Base-by-base conservation (phyloP, 176 grass and related monocot species). In the Avena insularis region DNA sequence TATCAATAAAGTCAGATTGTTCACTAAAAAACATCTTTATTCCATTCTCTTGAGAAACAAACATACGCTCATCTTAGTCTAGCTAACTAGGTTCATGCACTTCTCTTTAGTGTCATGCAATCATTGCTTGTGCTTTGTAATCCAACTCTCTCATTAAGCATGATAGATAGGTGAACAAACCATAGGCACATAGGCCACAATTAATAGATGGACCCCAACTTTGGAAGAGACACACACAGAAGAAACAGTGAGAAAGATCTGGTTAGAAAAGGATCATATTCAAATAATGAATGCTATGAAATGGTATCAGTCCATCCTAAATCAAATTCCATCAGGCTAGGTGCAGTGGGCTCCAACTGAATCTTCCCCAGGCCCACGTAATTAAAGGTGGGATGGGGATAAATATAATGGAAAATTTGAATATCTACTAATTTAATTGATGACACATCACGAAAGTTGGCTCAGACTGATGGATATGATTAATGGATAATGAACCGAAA, bases 381-480 rank as follows among this genome's bases (percentile, higher is more conserved):
- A 40, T 83, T 61, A 62, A 84, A 84, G 55, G 21, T 3, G 5
- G 15, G 40, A 75, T 84, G 36, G 38, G 75, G 55, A 75, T 84
- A 47, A 27, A 0, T 11, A n/a, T 9, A 62, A 62, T 35, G 45
- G 29, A n/a, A 60, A 36, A 35, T 47, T 83, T 3, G 53, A 8
- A 4, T 43, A 43, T 43, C 40, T 43, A 43, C 40, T 43, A 43
- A 59, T 47, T 58, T 60, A 50, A 84, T 33, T 62, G 74, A 76
- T 50, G 25, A 3, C 20, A 35, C 36, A 75, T 71, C 63, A 71
- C 14, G 17, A 83, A 71, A 36, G 16, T 71, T 71, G 43, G 47
- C 20, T 59, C 27, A 53, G 11, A 29, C 59, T 53, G 46, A 65
- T 77, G 21, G 56, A 14, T 14, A 74, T 25, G 43, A 33, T 75